phyloP scores from a whole-genome alignment of 441 rosid species.

The Heliophila coronopifolia region DNA sequence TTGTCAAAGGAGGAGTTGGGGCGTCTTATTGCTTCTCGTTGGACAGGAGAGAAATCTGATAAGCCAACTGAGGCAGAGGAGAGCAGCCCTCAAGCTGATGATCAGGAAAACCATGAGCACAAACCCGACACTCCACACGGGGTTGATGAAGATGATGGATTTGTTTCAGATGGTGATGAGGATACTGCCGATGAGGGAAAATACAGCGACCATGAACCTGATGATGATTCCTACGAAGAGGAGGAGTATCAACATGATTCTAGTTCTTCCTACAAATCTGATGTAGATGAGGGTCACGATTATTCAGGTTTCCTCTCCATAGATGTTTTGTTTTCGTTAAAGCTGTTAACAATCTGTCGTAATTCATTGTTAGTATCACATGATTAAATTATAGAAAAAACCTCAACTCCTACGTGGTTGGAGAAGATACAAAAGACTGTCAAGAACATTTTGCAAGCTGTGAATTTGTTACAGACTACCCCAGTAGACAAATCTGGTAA shows the following conservation, averaged over 20 bases:
- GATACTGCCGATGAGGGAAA: conserved; percentile 46
- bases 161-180: conserved; percentile 70
- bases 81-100: conserved; percentile 27
- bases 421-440: conserved; percentile 76
- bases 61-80: conserved; percentile 38
- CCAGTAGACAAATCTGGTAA: conserved; percentile 79
- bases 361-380: not conserved
- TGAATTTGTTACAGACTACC: conserved; percentile 61
- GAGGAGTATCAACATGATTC: conserved; percentile 45
- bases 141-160: conserved; percentile 56
- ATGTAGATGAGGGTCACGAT: conserved; percentile 51
- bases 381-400: conserved; percentile 37
- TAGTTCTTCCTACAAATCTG: conserved; percentile 48
- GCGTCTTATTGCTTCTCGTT: conserved; percentile 90
- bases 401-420: conserved; percentile 66
- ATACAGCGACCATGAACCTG: conserved; percentile 49
- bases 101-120: conserved; percentile 44
- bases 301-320: conserved; percentile 44
- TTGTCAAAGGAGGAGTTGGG: conserved; percentile 95
- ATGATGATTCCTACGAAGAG: conserved; percentile 44
- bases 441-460: conserved; percentile 57
- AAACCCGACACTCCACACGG: conserved; percentile 33
- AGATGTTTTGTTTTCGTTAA: not conserved
- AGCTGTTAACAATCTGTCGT: conserved; percentile 2
- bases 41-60: conserved; percentile 74